Evolutionary conservation across 2,329 filamentous ascomycete genomes (phyloP).

Genomic region (Chalaropsis thielavioides): DNA sequence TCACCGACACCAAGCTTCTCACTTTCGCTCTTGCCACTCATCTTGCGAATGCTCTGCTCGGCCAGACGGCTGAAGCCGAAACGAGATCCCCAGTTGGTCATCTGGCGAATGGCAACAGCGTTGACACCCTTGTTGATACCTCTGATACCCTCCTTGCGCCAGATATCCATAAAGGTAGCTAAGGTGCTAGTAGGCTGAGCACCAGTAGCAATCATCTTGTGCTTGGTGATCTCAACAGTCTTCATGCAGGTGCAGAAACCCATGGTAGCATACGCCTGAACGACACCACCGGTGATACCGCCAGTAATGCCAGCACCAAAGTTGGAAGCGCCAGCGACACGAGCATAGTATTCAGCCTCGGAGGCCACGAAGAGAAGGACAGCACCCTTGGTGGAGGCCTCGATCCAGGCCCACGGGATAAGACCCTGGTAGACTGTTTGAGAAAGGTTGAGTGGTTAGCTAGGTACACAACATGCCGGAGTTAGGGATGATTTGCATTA

Average conservation of each 20-base stretch:
- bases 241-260: constrained; percentile 99
- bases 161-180: constrained; percentile 93
- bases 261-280: constrained; percentile 98
- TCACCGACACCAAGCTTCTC: constrained; percentile 67
- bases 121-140: constrained; percentile 99
- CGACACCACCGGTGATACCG: constrained; percentile 86
- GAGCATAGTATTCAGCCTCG: constrained; percentile 92
- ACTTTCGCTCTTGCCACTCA: constrained; percentile 62
- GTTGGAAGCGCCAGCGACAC: constrained; percentile 64
- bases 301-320: constrained; percentile 81
- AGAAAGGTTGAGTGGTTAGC: constrained; percentile 14
- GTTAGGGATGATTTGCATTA: too few relatives aligned
- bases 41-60: constrained; percentile 69
- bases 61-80: constrained; percentile 89
- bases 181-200: constrained; percentile 82
- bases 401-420: constrained; percentile 99
- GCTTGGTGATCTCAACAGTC: constrained; percentile 98
- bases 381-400: constrained; percentile 97
- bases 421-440: constrained; percentile 89
- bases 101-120: constrained; percentile 94
- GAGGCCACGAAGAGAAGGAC: constrained; percentile 98
- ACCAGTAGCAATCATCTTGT: constrained; percentile 76
- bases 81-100: constrained; percentile 97
- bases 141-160: constrained; percentile 78
- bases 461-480: background rate